Evolutionary conservation across 2,329 filamentous ascomycete genomes (phyloP).

Genomic region (Fusarium sp.): DNA sequence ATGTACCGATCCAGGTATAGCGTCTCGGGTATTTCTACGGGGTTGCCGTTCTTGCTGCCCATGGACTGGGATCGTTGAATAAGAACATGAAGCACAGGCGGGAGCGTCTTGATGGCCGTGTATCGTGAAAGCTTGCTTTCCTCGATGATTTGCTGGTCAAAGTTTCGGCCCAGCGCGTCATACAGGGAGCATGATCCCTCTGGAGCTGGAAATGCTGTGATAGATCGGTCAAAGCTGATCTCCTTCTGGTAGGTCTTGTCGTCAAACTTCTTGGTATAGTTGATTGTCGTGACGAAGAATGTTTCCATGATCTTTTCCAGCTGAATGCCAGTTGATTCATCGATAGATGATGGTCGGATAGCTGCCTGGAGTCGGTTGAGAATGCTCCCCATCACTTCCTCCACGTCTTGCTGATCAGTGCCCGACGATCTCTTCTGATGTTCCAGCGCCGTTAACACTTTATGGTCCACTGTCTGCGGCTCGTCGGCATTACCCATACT

Average conservation of each 20-base stretch:
- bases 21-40: constrained; percentile 82
- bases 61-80: constrained; percentile 86
- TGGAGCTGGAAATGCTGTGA: constrained; percentile 69
- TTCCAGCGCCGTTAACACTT: constrained; percentile 60
- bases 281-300: constrained; percentile 72
- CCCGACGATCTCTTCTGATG: constrained; percentile 61
- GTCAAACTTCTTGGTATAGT: constrained; percentile 67
- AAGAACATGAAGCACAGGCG: constrained; percentile 88
- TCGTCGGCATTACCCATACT: constrained; percentile 50
- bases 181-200: constrained; percentile 75
- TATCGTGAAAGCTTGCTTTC: constrained; percentile 73
- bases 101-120: constrained; percentile 79
- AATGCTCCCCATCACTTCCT: constrained; percentile 94
- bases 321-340: constrained; percentile 76
- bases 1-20: constrained; percentile 92
- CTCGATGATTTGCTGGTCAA: constrained; percentile 82
- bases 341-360: constrained; percentile 77
- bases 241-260: constrained; percentile 56
- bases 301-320: constrained; percentile 81
- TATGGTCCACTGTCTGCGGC: constrained; percentile 57
- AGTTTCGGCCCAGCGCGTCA: constrained; percentile 85
- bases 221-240: constrained; percentile 70
- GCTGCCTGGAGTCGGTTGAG: constrained; percentile 92
- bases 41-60: constrained; percentile 79
- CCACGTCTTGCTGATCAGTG: constrained; percentile 90